Conservation (phyloP, 2,329 filamentous ascomycete species). For the Fusarium incarnatum region DNA sequence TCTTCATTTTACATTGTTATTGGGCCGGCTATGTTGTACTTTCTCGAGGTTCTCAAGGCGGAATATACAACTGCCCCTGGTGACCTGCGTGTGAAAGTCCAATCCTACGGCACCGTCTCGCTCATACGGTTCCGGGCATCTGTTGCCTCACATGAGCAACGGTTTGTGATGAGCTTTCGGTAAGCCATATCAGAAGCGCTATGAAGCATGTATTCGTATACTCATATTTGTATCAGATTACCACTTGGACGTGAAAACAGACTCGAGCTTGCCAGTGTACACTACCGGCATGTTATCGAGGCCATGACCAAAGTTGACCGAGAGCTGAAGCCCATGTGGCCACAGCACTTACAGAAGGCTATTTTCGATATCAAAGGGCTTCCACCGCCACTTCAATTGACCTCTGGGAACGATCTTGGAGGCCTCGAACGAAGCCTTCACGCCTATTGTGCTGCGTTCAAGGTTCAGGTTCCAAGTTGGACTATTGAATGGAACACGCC, state of each 20-base stretch:
- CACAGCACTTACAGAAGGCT: constrained; percentile 64
- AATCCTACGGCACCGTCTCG: constrained; percentile 64
- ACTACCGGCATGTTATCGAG: constrained; percentile 66
- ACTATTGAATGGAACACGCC: constrained; percentile 59
- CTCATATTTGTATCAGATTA: constrained; percentile 48
- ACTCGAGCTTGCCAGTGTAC: constrained; percentile 65
- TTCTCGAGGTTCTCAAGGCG: constrained; percentile 62
- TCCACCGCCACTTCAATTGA: constrained; percentile 64
- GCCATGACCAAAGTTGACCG: constrained; percentile 66
- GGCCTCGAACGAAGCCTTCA: constrained; percentile 66
- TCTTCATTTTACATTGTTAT: constrained; percentile 67
- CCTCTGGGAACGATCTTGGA: constrained; percentile 66
- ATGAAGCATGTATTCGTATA: background rate
- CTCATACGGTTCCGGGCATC: constrained; percentile 64
- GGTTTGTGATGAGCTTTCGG: constrained; percentile 67
- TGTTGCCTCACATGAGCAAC: constrained; percentile 64
- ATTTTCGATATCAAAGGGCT: constrained; percentile 66
- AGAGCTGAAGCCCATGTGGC: constrained; percentile 69
- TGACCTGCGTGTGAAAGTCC: constrained; percentile 63
- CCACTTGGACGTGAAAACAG: constrained; percentile 59
- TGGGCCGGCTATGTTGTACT: constrained; percentile 64
- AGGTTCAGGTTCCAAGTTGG: constrained; percentile 64
- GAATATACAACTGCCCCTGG: constrained; percentile 56
- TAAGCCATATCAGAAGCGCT: constrained; percentile 47
- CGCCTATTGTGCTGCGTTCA: constrained; percentile 66